Evolutionary conservation across 495 filamentous ascomycete species (phyloP).

Genomic region (Hypoxylon trugodes): DNA sequence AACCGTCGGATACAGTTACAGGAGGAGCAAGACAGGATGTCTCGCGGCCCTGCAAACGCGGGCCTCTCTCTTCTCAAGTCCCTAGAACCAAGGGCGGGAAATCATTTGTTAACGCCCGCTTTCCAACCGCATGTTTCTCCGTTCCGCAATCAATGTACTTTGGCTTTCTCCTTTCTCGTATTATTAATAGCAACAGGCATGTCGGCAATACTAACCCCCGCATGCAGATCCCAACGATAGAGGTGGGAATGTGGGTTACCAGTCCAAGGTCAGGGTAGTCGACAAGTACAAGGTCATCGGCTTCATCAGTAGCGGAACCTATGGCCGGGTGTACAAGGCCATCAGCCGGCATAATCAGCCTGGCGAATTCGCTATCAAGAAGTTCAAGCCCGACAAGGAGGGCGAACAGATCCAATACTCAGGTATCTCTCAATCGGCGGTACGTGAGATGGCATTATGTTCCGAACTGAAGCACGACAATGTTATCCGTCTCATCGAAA

Average conservation of each 20-base stretch:
- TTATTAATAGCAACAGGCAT: conserved; percentile 49
- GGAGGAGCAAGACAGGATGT: conserved; percentile 1
- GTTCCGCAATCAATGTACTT: conserved; percentile 38
- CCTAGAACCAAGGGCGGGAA: conserved; percentile 6
- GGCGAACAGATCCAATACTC: conserved; percentile 94
- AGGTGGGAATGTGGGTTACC: conserved; percentile 65
- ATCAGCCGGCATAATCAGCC: conserved; percentile 72
- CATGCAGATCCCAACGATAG: conserved; percentile 57
- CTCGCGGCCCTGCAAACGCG: conserved; percentile 6
- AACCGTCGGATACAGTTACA: conserved; percentile 7
- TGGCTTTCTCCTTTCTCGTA: conserved; percentile 49
- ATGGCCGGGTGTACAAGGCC: conserved; percentile 98
- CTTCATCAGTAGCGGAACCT: conserved; percentile 98
- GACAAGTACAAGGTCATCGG: conserved; percentile 95
- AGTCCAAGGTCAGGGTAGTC: conserved; percentile 85
- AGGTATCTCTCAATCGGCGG: conserved; percentile 95
- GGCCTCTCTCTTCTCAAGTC: conserved; percentile 15
- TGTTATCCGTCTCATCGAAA: conserved; percentile 91
- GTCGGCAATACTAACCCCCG: conserved; percentile 6
- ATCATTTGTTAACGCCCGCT: conserved; percentile 13
- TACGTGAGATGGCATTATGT: conserved; percentile 98
- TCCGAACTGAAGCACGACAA: conserved; percentile 90
- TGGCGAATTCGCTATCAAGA: conserved; percentile 96
- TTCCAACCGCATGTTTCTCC: conserved; percentile 18
- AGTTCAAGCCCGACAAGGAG: conserved; percentile 99